Conservation (phyloP, 768 basidiomycete genomes). For the Kwoniella sp. region DNA sequence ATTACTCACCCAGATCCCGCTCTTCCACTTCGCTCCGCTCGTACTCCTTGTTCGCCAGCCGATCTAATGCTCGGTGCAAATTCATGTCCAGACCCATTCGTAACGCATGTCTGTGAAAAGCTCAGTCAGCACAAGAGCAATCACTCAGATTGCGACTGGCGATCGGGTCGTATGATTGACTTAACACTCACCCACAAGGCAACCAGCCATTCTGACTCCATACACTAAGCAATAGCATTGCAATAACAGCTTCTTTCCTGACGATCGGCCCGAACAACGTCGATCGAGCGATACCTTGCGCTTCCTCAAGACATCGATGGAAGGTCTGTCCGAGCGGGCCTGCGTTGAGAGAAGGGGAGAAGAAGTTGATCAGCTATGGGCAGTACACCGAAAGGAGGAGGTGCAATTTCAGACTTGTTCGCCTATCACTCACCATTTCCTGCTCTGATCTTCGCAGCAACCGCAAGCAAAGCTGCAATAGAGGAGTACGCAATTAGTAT, state of each 20-base stretch:
- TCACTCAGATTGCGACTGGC: too few relatives aligned
- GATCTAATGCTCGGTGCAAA: slow-evolving; percentile 87
- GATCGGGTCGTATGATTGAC: too few relatives aligned
- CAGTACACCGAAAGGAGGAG: too few relatives aligned
- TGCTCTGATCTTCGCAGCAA: slow-evolving; percentile 87
- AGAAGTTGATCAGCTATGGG: background rate
- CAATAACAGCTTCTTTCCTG: slow-evolving; percentile 87
- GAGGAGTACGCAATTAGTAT: background rate
- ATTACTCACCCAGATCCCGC: slow-evolving; percentile 71
- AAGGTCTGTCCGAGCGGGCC: slow-evolving; percentile 75
- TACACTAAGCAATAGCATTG: slow-evolving; percentile 86
- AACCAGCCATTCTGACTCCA: slow-evolving; percentile 96
- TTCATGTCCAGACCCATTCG: slow-evolving; percentile 94
- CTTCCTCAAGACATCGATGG: slow-evolving; percentile 89
- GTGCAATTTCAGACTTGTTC: too few relatives aligned
- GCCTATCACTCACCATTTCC: slow-evolving; percentile 66
- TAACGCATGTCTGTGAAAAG: slow-evolving; percentile 79
- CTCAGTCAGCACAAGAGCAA: too few relatives aligned
- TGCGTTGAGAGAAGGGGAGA: background rate
- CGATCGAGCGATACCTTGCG: slow-evolving; percentile 90
- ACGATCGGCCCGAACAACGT: slow-evolving; percentile 92
- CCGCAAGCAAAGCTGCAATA: slow-evolving; percentile 66
- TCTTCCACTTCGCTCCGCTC: slow-evolving; percentile 74
- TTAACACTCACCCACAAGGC: slow-evolving; percentile 66
- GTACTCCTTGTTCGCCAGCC: slow-evolving; percentile 69